Percentiles rank a stretch among this genome's conserved stretches.
Conservation (phyloP, 768 basidiomycete genomes). For the Auriscalpium orientale region DNA sequence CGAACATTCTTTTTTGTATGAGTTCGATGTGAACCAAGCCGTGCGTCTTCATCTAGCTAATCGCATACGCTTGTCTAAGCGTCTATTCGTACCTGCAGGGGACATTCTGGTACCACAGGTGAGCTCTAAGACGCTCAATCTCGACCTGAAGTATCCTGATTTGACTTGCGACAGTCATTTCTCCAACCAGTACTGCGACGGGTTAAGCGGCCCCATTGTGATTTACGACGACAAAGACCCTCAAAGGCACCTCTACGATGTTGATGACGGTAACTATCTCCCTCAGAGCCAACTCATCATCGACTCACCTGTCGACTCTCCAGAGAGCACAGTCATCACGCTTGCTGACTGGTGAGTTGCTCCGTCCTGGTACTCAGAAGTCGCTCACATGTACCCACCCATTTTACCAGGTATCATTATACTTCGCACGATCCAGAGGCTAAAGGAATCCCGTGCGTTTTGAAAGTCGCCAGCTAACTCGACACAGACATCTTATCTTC, state of each 20-base stretch:
- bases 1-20: conserved; percentile 32
- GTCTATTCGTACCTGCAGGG: conserved; percentile 6
- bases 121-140: too few relatives aligned
- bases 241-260: conserved; percentile 21
- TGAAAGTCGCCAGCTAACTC: neutral
- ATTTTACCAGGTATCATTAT: conserved; percentile 9
- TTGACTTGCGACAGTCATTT: conserved; percentile 24
- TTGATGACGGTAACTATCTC: conserved; percentile 21
- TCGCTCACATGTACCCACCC: neutral
- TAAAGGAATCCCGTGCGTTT: neutral
- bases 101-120: conserved; percentile 32
- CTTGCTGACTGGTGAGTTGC: conserved; percentile 39
- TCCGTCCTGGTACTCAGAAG: conserved; percentile 2
- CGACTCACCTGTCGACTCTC: neutral
- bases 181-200: conserved; percentile 34
- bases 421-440: neutral
- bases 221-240: conserved; percentile 27
- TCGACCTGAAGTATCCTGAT: too few relatives aligned
- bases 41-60: neutral
- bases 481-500: too few relatives aligned
- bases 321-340: conserved; percentile 41
- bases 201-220: conserved; percentile 31
- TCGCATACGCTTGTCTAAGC: neutral
- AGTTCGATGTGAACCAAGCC: conserved; percentile 30
- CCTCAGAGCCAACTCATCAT: neutral